These are phyloP conservation scores for Phytopythium oedochilum DNA, from an alignment of 352 stramenopile genomes.

Conservation along the genomic window DNA sequence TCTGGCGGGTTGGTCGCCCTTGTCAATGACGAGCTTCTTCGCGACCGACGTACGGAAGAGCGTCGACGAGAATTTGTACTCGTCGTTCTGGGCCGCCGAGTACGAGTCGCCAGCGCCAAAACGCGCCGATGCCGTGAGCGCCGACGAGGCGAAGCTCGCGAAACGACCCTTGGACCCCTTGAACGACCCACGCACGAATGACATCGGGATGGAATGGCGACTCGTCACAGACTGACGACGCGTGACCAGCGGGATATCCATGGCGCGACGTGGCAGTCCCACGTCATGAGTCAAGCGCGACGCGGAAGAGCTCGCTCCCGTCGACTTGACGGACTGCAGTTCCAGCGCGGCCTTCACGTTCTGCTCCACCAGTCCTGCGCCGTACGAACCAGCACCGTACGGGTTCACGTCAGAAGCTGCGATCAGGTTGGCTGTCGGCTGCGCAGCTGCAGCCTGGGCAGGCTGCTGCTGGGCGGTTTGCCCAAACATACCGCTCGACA, in stretches of 20 bases:
- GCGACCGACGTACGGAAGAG: constrained; percentile 47
- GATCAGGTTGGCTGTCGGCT: constrained; percentile 40
- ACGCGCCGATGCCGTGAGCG: constrained; percentile 14
- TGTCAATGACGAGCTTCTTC: constrained; percentile 64
- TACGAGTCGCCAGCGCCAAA: constrained; percentile 13
- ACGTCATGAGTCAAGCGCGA: constrained; percentile 64
- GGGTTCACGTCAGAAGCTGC: constrained; percentile 54
- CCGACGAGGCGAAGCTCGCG: constrained; percentile 37
- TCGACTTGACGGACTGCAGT: constrained; percentile 47
- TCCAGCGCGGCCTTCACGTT: constrained; percentile 61
- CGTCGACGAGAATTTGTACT: constrained; percentile 64
- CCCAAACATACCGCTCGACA: constrained; percentile 18
- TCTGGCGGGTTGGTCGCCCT: constrained; percentile 24
- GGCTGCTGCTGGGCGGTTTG: constrained; percentile 28
- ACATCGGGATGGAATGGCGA: constrained; percentile 56
- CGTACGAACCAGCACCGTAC: constrained; percentile 48
- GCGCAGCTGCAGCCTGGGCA: constrained; percentile 9
- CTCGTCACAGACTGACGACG: constrained; percentile 48
- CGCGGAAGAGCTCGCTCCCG: constrained; percentile 18
- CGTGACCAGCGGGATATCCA: constrained; percentile 49
- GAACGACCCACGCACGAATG: constrained; percentile 71
- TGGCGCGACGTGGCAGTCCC: constrained; percentile 51
- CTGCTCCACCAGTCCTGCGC: constrained; percentile 51
- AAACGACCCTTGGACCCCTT: constrained; percentile 68
- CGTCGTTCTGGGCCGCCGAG: constrained; percentile 29